These are phyloP conservation scores for Dactylellina haptotyla DNA, from an alignment of 2,329 filamentous ascomycete species.

Conservation along the genomic window DNA sequence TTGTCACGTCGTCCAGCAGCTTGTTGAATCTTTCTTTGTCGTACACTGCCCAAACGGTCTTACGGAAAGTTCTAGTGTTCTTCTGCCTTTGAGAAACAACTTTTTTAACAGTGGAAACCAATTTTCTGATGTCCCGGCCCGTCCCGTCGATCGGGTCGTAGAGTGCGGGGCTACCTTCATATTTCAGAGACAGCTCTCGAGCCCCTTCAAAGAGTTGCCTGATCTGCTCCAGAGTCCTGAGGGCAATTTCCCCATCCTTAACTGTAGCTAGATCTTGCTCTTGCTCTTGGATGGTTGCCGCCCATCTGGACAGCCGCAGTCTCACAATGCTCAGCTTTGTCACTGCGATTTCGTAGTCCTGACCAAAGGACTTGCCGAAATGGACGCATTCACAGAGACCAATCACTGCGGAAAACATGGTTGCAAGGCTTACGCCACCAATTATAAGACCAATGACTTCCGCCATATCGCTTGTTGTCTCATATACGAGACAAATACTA, in stretches of 20 bases:
- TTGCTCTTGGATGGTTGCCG: conserved; percentile 6
- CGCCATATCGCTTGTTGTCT: too few relatives aligned
- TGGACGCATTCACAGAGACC: conserved; percentile 26
- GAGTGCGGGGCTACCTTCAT: conserved; percentile 3
- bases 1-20: conserved; percentile 7
- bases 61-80: not conserved
- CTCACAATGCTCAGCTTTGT: conserved; percentile 16
- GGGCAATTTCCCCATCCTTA: not conserved
- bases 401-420: conserved; percentile 24
- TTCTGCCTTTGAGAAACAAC: conserved; percentile 15
- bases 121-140: not conserved
- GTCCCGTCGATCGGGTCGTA: conserved; percentile 15
- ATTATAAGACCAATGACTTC: conserved; percentile 20
- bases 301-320: conserved; percentile 17
- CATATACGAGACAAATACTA: not conserved
- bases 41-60: conserved; percentile 23
- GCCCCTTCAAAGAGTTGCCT: conserved; percentile 9
- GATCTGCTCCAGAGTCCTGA: conserved; percentile 14
- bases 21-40: conserved; percentile 21
- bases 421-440: conserved; percentile 20
- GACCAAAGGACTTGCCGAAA: conserved; percentile 24
- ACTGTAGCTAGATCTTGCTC: not conserved
- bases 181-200: conserved; percentile 12
- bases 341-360: conserved; percentile 22
- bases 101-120: conserved; percentile 8